A percentile compares a stretch with the other conserved stretches of the same genome.
Evolutionary conservation across 805 yeast species (phyloP).

Genomic region (Cyberlindnera japonica): DNA sequence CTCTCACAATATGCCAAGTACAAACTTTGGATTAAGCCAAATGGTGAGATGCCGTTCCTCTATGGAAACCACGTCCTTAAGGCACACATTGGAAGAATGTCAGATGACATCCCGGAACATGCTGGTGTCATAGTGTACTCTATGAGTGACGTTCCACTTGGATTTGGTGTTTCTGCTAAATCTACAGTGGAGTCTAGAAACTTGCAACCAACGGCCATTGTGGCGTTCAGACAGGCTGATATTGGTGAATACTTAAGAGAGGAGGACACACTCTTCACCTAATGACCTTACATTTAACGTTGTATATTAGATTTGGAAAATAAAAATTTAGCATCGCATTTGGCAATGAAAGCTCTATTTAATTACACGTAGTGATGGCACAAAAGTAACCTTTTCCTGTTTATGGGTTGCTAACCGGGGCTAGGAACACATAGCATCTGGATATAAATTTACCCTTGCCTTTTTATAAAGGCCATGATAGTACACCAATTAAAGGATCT

Average conservation of each 20-base stretch:
- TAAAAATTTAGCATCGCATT: too few species aligned
- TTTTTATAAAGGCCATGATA: too few species aligned
- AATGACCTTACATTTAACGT: slow-evolving; percentile 14
- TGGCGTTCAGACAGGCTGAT: slow-evolving; percentile 95
- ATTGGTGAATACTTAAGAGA: slow-evolving; percentile 97
- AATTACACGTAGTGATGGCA: too few species aligned
- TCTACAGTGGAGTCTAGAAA: slow-evolving; percentile 84
- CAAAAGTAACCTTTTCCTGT: too few species aligned
- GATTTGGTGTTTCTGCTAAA: slow-evolving; percentile 93
- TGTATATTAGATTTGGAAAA: background rate
- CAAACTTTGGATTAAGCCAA: slow-evolving; percentile 93
- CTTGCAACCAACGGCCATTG: slow-evolving; percentile 90
- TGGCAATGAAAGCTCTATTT: too few species aligned
- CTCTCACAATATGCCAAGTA: slow-evolving; percentile 85
- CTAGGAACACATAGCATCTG: too few species aligned
- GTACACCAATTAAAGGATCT: too few species aligned
- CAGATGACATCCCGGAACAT: slow-evolving; percentile 97
- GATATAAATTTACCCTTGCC: too few species aligned
- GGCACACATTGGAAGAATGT: slow-evolving; percentile 95
- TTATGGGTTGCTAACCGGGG: too few species aligned
- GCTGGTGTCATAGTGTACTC: slow-evolving; percentile 91
- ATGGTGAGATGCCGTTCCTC: slow-evolving; percentile 97
- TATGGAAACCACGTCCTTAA: slow-evolving; percentile 95
- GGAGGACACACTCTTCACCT: slow-evolving; percentile 92
- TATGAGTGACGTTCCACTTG: slow-evolving; percentile 89